Base-by-base conservation (phyloP, 768 basidiomycete genomes). In the Trametes cinnabarina region DNA sequence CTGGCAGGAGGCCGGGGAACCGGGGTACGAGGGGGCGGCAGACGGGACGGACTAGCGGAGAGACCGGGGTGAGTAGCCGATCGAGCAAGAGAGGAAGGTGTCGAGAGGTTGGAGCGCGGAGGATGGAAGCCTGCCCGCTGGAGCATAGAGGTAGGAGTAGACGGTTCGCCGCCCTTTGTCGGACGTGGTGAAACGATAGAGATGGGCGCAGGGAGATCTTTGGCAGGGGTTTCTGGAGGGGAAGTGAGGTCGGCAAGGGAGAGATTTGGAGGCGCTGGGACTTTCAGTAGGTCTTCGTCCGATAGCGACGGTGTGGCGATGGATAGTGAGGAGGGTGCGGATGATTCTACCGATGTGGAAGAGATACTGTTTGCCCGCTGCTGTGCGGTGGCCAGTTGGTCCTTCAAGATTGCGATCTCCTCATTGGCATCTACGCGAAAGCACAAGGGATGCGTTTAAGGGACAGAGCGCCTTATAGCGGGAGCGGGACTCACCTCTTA, bases 361-460 rank as follows among this genome's bases (percentile, higher is more conserved):
- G 60, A 61, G 22, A 49, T 26, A 20, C 51, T 53, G 28, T 52
- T 47, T 2, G 35, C 55, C 70, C 52, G 74, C 66, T 51, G 68
- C 68, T 55, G 74, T 40, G 74, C 73, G 23, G 74, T 68, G 43
- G 76, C 69, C 19, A 92, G 70, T 65, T 92, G 90, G 63, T 94
- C 89, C 70, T 83, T 87, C 55, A 96, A 76, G 51, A 94, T 90
- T 19, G 85, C 82, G 25, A 93, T 82, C 72, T 97, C 94, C 49
- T 86, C 87, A 60, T 85, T 89, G 52, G 91, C 84, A 75, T 96
- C 94, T 96, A 64, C 44, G 47, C 68, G 59, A 58, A 47, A 25
- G 28, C 12, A 10, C 39, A 37, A 28, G 20, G 60, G 39, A 50
- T 57, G 25, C 52, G 44, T 34, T 28, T 32, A 12, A 7, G 30